Conservation (phyloP, 2,329 filamentous ascomycete species). For the Stagonosporopsis chrysanthemi region DNA sequence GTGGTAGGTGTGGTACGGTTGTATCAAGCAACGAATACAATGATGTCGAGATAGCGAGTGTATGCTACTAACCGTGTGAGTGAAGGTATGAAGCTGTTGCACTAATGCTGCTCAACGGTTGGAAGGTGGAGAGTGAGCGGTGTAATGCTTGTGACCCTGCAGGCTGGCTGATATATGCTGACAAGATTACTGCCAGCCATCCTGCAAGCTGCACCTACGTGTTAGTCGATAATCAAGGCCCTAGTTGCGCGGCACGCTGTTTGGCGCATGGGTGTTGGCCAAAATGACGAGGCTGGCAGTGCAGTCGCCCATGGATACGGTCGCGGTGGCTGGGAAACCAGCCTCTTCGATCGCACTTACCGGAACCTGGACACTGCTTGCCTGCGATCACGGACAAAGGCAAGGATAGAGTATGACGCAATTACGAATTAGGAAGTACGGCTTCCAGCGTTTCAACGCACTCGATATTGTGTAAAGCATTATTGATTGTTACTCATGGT, state of each 20-base stretch:
- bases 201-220: conserved; percentile 37
- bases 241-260: conserved; percentile 31
- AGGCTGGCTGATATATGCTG: conserved; percentile 31
- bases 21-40: conserved; percentile 9
- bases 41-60: conserved; percentile 15
- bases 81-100: conserved; percentile 6
- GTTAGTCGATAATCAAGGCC: conserved; percentile 28
- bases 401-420: conserved; percentile 9
- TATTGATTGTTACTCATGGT: conserved; percentile 4
- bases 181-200: conserved; percentile 47
- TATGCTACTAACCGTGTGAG: conserved; percentile 14
- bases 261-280: conserved; percentile 38
- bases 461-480: not conserved
- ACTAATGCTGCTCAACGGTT: not conserved
- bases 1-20: conserved; percentile 17
- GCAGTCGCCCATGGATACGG: conserved; percentile 8
- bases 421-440: conserved; percentile 1
- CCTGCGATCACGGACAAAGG: conserved; percentile 14
- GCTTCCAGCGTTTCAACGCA: not conserved
- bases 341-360: conserved; percentile 30
- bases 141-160: conserved; percentile 30
- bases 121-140: conserved; percentile 29
- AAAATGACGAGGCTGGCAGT: conserved; percentile 43
- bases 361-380: conserved; percentile 17
- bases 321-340: conserved; percentile 39